Percentiles rank a stretch among this genome's conserved stretches.
Conservation (phyloP, 192 early-diverging fungal species). For the Haplosporangium gracile region DNA sequence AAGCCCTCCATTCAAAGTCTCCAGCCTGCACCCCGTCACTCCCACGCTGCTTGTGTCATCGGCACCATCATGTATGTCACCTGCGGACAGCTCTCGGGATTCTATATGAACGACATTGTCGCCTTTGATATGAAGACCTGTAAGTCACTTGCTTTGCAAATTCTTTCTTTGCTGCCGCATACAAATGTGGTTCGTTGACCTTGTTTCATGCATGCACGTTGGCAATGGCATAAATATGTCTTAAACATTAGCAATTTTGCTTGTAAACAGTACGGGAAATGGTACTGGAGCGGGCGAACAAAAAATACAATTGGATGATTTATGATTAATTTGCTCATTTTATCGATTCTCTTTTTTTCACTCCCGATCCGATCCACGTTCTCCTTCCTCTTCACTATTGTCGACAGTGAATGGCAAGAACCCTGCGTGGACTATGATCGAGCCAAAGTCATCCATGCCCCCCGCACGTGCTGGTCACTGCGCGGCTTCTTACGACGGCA, state of each 20-base stretch:
- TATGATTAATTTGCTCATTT: neutral
- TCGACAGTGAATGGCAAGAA: conserved; percentile 48
- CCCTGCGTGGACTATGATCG: conserved; percentile 37
- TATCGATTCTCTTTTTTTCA: neutral
- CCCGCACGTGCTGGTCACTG: conserved; percentile 57
- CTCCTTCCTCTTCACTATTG: neutral
- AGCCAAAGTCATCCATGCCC: conserved; percentile 43
- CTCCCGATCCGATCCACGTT: neutral
- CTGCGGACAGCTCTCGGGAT: conserved; percentile 59
- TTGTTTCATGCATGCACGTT: no score
- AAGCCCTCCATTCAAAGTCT: conserved; percentile 56
- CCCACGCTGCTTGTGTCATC: conserved; percentile 62
- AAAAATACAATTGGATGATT: neutral
- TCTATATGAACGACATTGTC: conserved; percentile 63
- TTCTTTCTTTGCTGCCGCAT: neutral
- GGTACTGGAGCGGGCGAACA: no score
- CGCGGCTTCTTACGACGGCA: conserved; percentile 44
- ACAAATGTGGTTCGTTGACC: no score
- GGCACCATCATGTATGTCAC: conserved; percentile 65
- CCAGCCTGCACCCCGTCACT: conserved; percentile 58
- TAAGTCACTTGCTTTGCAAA: conserved; percentile 38
- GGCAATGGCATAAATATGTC: no score
- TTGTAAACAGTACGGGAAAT: no score
- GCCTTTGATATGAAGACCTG: conserved; percentile 63
- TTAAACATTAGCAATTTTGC: no score